Percentiles rank a stretch among this genome's conserved stretches.
Evolutionary conservation across 495 filamentous ascomycete genomes (phyloP).

Genomic region (Aspergillus indologenus): DNA sequence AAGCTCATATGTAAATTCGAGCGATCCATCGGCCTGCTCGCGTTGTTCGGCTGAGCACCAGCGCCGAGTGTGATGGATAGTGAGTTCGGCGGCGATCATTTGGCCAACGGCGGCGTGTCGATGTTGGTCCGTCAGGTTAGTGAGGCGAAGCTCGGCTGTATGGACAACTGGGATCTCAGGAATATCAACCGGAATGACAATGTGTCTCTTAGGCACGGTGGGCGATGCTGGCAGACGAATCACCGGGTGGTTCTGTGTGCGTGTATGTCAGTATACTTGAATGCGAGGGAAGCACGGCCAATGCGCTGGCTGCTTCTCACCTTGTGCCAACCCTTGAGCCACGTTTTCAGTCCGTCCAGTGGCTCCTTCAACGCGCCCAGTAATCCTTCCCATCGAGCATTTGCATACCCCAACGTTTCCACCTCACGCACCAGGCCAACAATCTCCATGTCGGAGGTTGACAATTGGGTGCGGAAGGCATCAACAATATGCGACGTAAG

Average conservation of each 20-base stretch:
- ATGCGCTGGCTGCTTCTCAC: slow-evolving; percentile 27
- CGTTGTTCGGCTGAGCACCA: slow-evolving; percentile 60
- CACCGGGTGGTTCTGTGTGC: slow-evolving; percentile 31
- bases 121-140: slow-evolving; percentile 29
- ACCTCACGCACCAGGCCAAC: slow-evolving; percentile 46
- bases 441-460: slow-evolving; percentile 55
- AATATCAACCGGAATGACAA: slow-evolving; percentile 70
- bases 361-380: slow-evolving; percentile 40
- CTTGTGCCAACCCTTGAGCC: slow-evolving; percentile 49
- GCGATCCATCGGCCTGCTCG: slow-evolving; percentile 41
- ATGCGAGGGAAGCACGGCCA: not conserved
- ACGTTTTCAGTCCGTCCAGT: slow-evolving; percentile 34
- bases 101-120: slow-evolving; percentile 60
- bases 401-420: slow-evolving; percentile 38
- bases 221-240: slow-evolving; percentile 35
- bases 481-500: slow-evolving; percentile 50
- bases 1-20: slow-evolving; percentile 84
- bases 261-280: slow-evolving; percentile 10
- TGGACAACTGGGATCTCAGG: slow-evolving; percentile 81
- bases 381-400: slow-evolving; percentile 40
- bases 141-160: slow-evolving; percentile 69
- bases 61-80: slow-evolving; percentile 70
- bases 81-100: slow-evolving; percentile 65
- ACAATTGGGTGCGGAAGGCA: slow-evolving; percentile 49
- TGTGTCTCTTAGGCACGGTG: slow-evolving; percentile 37